A percentile compares a stretch with the other conserved stretches of the same genome.
Evolutionary conservation across 371 early-diverging fungal species (phyloP).

Genomic region (Mortierella sp.): DNA sequence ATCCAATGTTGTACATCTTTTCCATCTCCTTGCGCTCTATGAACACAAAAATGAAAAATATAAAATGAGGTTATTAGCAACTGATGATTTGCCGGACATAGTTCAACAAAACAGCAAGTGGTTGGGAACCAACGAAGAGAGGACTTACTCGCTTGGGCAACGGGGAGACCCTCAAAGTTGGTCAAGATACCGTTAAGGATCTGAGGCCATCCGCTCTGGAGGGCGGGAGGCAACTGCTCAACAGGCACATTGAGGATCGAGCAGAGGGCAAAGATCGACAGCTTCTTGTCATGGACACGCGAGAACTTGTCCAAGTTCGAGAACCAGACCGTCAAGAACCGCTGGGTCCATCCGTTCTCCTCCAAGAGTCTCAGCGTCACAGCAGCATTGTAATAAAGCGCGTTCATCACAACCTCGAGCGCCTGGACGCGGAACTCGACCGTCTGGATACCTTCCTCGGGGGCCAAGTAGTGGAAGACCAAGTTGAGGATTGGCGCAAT

Average conservation of each 20-base stretch:
- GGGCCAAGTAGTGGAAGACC: constrained; percentile 73
- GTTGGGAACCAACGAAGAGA: neutral
- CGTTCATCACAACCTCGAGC: constrained; percentile 77
- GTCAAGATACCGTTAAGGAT: constrained; percentile 76
- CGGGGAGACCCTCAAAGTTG: constrained; percentile 81
- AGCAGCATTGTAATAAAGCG: constrained; percentile 86
- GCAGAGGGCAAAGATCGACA: constrained; percentile 84
- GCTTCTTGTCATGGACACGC: constrained; percentile 95
- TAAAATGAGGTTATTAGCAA: neutral
- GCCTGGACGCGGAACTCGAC: constrained; percentile 57
- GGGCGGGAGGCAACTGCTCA: constrained; percentile 75
- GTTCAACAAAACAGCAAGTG: neutral
- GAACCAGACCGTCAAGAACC: constrained; percentile 89
- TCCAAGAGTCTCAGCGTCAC: constrained; percentile 83
- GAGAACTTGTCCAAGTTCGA: constrained; percentile 75
- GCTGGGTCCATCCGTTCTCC: constrained; percentile 77
- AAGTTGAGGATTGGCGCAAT: constrained; percentile 74
- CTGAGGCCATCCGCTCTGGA: constrained; percentile 80
- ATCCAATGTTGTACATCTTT: constrained; percentile 63
- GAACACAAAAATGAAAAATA: neutral
- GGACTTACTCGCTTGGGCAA: constrained; percentile 83
- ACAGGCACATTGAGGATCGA: constrained; percentile 77
- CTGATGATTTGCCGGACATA: neutral
- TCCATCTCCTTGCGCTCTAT: constrained; percentile 58
- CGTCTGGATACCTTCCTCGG: constrained; percentile 66